These are phyloP conservation scores for Fusarium paranaense DNA, from an alignment of 2,329 filamentous ascomycete species.

Conservation along the genomic window DNA sequence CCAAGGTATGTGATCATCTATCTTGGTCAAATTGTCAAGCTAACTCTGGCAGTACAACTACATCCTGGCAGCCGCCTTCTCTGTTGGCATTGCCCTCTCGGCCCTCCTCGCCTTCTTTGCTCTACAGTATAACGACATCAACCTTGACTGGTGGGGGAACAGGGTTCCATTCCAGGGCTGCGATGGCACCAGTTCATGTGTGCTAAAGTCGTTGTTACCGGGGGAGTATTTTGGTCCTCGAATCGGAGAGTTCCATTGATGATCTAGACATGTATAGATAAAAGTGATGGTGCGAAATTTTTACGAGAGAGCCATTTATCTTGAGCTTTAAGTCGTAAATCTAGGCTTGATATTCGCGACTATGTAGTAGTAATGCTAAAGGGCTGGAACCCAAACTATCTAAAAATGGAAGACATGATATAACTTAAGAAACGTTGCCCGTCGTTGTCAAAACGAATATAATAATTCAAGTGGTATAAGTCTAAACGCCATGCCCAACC, in stretches of 20 bases:
- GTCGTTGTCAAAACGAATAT: background rate
- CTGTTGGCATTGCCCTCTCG: slow-evolving; percentile 58
- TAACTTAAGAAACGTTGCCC: background rate
- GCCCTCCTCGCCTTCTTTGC: slow-evolving; percentile 62
- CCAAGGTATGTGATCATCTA: slow-evolving; percentile 48
- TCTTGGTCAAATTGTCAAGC: background rate
- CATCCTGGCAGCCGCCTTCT: slow-evolving; percentile 60
- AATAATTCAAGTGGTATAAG: slow-evolving; percentile 6
- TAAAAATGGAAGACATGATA: background rate
- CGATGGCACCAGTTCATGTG: slow-evolving; percentile 40
- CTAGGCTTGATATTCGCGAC: background rate
- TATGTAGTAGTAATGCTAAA: background rate
- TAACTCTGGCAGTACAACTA: slow-evolving; percentile 55
- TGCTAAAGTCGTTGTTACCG: slow-evolving; percentile 34
- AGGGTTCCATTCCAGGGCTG: slow-evolving; percentile 41
- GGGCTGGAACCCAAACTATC: background rate
- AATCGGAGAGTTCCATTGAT: slow-evolving; percentile 32
- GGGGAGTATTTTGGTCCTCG: slow-evolving; percentile 50
- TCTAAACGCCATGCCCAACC: slow-evolving; percentile 6
- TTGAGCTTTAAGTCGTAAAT: background rate
- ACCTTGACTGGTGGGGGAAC: slow-evolving; percentile 61
- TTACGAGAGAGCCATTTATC: background rate
- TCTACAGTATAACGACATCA: slow-evolving; percentile 53
- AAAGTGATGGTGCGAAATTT: background rate
- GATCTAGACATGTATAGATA: background rate